Conservation (phyloP, 2,329 filamentous ascomycete genomes). For the Colletotrichum gloeosporioides region DNA sequence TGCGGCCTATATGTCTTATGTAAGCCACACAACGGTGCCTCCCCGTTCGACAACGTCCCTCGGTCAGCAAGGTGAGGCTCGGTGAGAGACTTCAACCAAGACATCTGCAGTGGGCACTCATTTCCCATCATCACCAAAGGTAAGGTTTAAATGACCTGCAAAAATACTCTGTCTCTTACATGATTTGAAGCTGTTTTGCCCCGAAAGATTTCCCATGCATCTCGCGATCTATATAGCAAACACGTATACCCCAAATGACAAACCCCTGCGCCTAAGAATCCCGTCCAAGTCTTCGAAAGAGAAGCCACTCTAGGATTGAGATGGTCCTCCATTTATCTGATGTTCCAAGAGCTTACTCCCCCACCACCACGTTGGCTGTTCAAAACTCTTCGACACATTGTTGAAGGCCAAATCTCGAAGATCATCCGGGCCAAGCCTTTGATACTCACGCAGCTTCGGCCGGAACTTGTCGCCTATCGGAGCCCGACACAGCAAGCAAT, state of each 20-base stretch:
- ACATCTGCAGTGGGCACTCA: too few species aligned
- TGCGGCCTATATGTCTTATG: constrained; percentile 2
- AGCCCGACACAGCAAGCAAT: background rate
- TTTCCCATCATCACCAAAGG: background rate
- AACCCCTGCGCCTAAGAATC: background rate
- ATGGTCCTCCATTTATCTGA: background rate
- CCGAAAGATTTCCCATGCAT: background rate
- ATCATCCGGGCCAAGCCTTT: background rate
- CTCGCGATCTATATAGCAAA: background rate
- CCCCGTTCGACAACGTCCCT: background rate
- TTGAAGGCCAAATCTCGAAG: background rate
- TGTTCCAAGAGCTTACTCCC: background rate
- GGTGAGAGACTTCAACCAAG: background rate
- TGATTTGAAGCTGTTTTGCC: background rate
- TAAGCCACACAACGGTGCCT: background rate
- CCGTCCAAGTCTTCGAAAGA: background rate
- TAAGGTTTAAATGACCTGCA: background rate
- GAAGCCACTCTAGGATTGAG: background rate
- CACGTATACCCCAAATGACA: too few species aligned
- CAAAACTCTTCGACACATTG: background rate
- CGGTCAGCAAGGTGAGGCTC: background rate
- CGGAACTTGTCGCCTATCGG: background rate
- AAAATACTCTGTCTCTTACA: background rate
- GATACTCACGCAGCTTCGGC: background rate
- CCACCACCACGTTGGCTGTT: background rate